Base-by-base conservation (phyloP, 1,284 basidiomycete species). In the Gymnopus androsaceus region DNA sequence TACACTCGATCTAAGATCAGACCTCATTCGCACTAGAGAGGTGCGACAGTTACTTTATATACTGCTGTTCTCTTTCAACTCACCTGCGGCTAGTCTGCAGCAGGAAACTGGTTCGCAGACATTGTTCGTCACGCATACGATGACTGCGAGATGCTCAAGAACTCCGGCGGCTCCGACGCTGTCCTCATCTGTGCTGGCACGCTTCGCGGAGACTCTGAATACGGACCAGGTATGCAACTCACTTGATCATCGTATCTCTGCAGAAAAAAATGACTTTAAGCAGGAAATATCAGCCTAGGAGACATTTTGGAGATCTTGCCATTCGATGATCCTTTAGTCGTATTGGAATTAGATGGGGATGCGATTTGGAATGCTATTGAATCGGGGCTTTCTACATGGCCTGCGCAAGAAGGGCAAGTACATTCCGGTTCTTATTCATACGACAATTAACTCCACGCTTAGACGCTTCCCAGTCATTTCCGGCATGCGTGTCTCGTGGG, bases 81-180 rank as follows among this genome's bases (percentile, higher is more conserved):
- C 12, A 47, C 27, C 5, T 27, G 46, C 41, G 38, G 28, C 28
- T 49, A 96, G 85, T 88, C 87, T 15, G 88, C 88, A 0, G 77
- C 88, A 8, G 88, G 86, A n/a, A 92, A 96, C 67, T 94, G 92
- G 88, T 87, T 95, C 55, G 89, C 93, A 1, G 94, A 97, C 69
- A 86, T 95, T 28, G 70, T 94, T 28, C 77, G 91, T 59, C 90
- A 94, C 67, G 84, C 90, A 0, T 96, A 95, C 65, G 94, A 95
- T 59, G 92, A 94, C 65, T 83, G 84, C 3, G 71, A 90, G 51
- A 80, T 77, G 49, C 70, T 84, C 63, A 80, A 85, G 63, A 83
- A 75, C 19, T 77, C 77, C 21, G 83, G 82, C 1, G 87, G 85
- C 1, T 82, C 87, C 1, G 91, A 95, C 66, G 88, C 84, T 0